Evolutionary conservation across 768 basidiomycete genomes (phyloP).

Genomic region (Tulasnella sp.): DNA sequence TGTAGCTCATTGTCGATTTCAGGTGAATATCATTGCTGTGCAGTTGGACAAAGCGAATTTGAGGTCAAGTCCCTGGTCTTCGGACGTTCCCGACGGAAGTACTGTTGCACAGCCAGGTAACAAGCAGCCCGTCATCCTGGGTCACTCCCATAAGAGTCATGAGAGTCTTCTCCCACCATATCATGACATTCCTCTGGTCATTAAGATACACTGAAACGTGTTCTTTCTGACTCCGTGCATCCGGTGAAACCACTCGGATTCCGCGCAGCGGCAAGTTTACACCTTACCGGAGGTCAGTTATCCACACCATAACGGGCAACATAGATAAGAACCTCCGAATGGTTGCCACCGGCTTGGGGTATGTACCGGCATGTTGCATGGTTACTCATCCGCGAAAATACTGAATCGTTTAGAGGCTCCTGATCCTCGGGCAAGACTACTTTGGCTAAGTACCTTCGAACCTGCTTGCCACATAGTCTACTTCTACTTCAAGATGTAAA

Average conservation of each 20-base stretch:
- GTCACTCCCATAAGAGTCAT: not conserved
- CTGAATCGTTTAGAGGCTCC: slow-evolving; percentile 63
- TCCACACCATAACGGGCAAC: too few relatives aligned
- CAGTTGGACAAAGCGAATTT: not conserved
- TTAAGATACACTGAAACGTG: too few relatives aligned
- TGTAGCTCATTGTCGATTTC: slow-evolving; percentile 8
- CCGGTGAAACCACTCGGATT: too few relatives aligned
- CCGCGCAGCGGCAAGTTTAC: too few relatives aligned
- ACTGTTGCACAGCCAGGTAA: too few relatives aligned
- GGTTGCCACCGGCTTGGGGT: too few relatives aligned
- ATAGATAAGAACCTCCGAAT: too few relatives aligned
- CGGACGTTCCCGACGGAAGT: too few relatives aligned
- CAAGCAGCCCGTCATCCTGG: not conserved
- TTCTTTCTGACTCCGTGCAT: too few relatives aligned
- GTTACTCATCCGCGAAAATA: not conserved
- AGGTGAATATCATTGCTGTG: slow-evolving; percentile 9
- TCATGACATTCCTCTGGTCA: not conserved
- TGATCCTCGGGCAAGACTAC: slow-evolving; percentile 99
- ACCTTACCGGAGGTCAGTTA: too few relatives aligned
- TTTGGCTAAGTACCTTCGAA: slow-evolving; percentile 82
- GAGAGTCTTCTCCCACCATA: not conserved
- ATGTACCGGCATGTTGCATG: too few relatives aligned
- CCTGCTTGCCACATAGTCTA: slow-evolving; percentile 73
- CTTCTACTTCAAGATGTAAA: slow-evolving; percentile 92
- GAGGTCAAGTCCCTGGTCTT: not conserved